phyloP scores from a whole-genome alignment of 306 rosid species.

The Vigna mungo region DNA sequence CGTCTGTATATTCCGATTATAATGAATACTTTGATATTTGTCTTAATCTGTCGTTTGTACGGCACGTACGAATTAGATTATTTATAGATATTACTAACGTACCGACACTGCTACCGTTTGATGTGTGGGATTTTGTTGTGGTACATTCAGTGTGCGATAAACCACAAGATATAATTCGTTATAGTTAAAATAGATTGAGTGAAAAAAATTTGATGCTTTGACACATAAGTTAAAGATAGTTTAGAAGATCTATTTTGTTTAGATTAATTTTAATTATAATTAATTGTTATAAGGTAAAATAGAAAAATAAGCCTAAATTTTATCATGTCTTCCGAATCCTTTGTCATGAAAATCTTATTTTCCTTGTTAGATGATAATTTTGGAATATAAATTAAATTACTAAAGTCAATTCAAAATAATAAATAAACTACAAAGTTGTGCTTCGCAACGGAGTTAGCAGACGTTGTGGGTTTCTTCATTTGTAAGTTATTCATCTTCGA shows the following conservation, averaged over 20 bases:
- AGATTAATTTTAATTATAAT: background rate
- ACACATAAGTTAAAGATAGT: background rate
- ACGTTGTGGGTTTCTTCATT: background rate
- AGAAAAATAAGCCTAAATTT: too few species aligned
- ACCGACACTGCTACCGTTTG: too few species aligned
- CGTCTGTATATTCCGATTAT: background rate
- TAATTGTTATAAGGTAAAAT: background rate
- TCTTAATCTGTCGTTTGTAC: background rate
- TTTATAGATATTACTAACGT: background rate
- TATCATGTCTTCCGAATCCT: background rate
- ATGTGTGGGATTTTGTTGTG: background rate
- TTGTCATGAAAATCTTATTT: background rate
- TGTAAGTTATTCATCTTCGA: background rate
- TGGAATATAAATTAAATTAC: background rate
- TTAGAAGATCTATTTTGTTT: background rate
- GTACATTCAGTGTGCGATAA: background rate
- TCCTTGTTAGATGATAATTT: background rate
- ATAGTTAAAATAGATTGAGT: background rate
- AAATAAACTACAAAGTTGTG: too few species aligned
- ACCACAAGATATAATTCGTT: background rate
- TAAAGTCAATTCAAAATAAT: background rate
- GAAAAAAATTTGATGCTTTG: background rate
- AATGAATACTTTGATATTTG: background rate
- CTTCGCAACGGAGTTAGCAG: too few species aligned
- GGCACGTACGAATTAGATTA: background rate